Evolutionary conservation across 2,329 filamentous ascomycete species (phyloP).

Genomic region (Tolypocladium cylindrosporum): DNA sequence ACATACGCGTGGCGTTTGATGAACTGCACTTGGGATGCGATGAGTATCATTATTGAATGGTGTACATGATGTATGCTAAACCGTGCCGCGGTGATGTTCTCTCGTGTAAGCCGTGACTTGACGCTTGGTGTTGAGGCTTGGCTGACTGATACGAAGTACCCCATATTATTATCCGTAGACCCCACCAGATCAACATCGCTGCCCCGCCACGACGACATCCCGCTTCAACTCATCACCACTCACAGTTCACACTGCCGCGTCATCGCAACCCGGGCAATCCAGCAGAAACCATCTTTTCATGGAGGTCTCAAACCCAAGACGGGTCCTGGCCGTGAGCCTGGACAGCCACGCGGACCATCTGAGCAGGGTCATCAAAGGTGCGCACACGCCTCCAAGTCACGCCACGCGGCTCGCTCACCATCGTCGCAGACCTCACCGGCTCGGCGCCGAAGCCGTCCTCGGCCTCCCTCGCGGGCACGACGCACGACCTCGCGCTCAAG

Average conservation of each 20-base stretch:
- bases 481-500: constrained; percentile 43
- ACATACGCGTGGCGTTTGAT: background rate
- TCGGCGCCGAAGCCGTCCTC: constrained; percentile 26
- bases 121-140: background rate
- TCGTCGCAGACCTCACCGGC: constrained; percentile 40
- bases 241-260: background rate
- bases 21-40: background rate
- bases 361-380: constrained; percentile 44
- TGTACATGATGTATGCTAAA: background rate
- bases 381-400: background rate
- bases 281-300: background rate
- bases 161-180: no score
- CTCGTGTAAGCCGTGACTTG: background rate
- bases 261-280: no score
- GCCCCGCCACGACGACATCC: background rate
- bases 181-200: background rate
- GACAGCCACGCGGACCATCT: constrained; percentile 35
- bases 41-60: background rate
- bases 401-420: background rate
- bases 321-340: constrained; percentile 48
- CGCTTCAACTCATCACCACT: background rate
- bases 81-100: background rate
- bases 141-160: background rate
- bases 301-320: constrained; percentile 40
- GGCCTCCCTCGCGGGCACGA: constrained; percentile 45